phyloP scores from a whole-genome alignment of 768 basidiomycete genomes.

The Tephrocybe sp. region DNA sequence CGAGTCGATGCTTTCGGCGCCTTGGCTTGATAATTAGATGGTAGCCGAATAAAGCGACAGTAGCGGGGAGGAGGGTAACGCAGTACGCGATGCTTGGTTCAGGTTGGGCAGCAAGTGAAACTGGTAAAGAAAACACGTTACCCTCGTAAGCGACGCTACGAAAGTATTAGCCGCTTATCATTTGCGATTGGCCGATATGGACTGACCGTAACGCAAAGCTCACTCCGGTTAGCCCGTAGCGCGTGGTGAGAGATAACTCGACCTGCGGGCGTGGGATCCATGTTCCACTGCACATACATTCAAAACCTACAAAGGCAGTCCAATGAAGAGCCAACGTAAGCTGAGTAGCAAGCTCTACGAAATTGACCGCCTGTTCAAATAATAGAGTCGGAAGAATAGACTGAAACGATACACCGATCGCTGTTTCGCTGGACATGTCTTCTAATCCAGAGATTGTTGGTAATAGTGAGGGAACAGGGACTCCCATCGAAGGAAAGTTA shows the following conservation, averaged over 20 bases:
- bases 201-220: conserved; percentile 57
- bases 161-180: conserved; percentile 2
- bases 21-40: conserved; percentile 56
- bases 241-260: conserved; percentile 42
- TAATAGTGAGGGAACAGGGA: conserved; percentile 20
- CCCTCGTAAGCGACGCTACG: conserved; percentile 53
- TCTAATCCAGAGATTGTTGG: conserved; percentile 54
- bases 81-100: conserved; percentile 47
- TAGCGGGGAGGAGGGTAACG: conserved; percentile 52
- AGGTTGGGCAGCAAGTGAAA: conserved; percentile 50
- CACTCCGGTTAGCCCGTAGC: conserved; percentile 44
- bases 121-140: conserved; percentile 56
- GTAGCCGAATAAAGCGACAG: conserved; percentile 46
- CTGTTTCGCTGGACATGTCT: conserved; percentile 42
- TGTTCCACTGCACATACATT: conserved; percentile 39
- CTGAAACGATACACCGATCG: conserved; percentile 46
- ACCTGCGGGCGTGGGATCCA: conserved; percentile 43
- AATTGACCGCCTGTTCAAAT: conserved; percentile 47
- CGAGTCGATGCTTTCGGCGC: conserved; percentile 47
- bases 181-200: conserved; percentile 2
- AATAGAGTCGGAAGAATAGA: conserved; percentile 45
- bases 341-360: conserved; percentile 54
- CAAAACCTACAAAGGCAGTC: conserved; percentile 39
- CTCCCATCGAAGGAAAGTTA: conserved; percentile 32
- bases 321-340: conserved; percentile 48